These are phyloP conservation scores for Nicotiana tabacum DNA, from an alignment of 257 asterid species.

Conservation along the genomic window DNA sequence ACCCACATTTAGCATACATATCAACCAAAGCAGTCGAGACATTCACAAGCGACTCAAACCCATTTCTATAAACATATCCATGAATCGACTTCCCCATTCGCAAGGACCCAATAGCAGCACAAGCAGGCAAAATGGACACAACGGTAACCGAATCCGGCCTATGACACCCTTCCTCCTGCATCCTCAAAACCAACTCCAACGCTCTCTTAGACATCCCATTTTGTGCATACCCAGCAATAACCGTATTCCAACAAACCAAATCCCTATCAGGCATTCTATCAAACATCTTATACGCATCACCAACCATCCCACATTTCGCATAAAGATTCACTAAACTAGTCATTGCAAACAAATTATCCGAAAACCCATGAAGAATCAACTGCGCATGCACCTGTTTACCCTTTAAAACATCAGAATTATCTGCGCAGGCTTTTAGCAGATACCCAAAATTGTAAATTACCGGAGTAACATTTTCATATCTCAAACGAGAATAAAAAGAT, in stretches of 20 bases:
- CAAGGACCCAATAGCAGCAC: conserved; percentile 42
- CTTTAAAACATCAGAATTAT: conserved; percentile 36
- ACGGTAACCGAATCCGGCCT: conserved; percentile 63
- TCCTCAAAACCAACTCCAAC: conserved; percentile 41
- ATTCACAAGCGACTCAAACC: conserved; percentile 53
- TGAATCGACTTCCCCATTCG: conserved; percentile 60
- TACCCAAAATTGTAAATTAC: conserved; percentile 58
- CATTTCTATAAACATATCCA: conserved; percentile 47
- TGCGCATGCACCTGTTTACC: conserved; percentile 81
- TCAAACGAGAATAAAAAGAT: conserved; percentile 55
- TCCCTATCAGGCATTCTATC: conserved; percentile 83
- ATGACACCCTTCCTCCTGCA: conserved; percentile 54
- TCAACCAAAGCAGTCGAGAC: conserved; percentile 72
- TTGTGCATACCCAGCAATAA: conserved; percentile 63
- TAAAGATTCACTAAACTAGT: conserved; percentile 60
- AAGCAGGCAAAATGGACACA: conserved; percentile 72
- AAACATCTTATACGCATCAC: conserved; percentile 73
- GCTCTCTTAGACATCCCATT: conserved; percentile 67
- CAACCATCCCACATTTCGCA: conserved; percentile 59
- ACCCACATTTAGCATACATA: conserved; percentile 89
- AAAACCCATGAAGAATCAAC: conserved; percentile 56
- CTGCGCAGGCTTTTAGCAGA: conserved; percentile 67
- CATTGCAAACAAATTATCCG: conserved; percentile 49
- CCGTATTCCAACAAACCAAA: conserved; percentile 80
- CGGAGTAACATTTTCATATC: conserved; percentile 45